Evolutionary conservation across 164 flowering plant species (phyloP), one percentile per base, ranked within the genome.

Genomic region (Kingdonia uniflora): DNA sequence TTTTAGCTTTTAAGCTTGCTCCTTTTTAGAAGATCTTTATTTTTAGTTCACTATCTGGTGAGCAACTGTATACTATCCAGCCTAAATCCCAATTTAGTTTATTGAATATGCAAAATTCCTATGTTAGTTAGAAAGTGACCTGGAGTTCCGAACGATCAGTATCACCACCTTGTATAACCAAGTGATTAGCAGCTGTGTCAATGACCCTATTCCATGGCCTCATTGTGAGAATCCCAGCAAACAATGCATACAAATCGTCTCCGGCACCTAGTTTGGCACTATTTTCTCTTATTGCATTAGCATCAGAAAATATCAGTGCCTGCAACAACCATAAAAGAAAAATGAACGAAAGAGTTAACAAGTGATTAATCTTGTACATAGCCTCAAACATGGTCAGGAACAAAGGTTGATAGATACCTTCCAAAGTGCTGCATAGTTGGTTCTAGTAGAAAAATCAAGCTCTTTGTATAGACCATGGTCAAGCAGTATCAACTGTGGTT

Each of bases 141-240:
- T 88, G 98, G 48, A 85, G 68, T 63, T 92, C 98, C 35, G 94
- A 80, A 40, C 79, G 79, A 26, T 84, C 96, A 70, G 66, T 57
- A 3, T 78, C 85, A 60, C 63, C 67, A 59, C 90, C 90, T 50
- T 78, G 65, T 54, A 88, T 60, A 54, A 84, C 94, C 67, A 92
- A 76, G 76, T 92, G 96, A 72, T 92, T 95, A 45, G 81, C 80
- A 51, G 98, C 58, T 39, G 80, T 65, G 60, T 92, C 95, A 52
- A 84, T 73, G 57, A 92, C 89, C 62, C 80, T 75, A 57, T 79
- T 70, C 98, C 98, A 88, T 15, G 98, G 96, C 65, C 81, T 78
- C 98, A 92, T 92, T 19, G 98, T 92, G 51, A 92, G 90, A 68
- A 92, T 74, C 41, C 94, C 96, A 1, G 98, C 96, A 73, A 92